Evolutionary conservation across 768 basidiomycete genomes (phyloP).

Genomic region (Pleurotus cornucopiae): DNA sequence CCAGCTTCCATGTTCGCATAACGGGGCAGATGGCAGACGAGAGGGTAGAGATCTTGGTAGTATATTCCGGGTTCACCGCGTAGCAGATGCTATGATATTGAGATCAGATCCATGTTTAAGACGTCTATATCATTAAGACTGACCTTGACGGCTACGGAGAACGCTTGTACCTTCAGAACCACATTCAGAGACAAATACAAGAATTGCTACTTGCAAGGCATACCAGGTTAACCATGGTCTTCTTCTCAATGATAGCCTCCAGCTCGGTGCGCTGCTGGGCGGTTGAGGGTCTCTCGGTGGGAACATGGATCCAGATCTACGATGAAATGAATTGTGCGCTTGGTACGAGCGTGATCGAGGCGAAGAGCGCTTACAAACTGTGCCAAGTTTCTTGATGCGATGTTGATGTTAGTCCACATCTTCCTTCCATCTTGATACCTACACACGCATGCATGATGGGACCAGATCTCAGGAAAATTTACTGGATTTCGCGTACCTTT

Average conservation of each 20-base stretch:
- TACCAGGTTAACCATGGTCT: constrained; percentile 62
- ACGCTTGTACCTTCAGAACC: constrained; percentile 59
- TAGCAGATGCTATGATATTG: constrained; percentile 47
- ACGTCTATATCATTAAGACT: not conserved
- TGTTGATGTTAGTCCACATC: constrained; percentile 61
- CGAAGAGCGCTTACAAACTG: constrained; percentile 41
- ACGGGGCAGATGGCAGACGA: constrained; percentile 64
- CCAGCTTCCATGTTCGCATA: constrained; percentile 32
- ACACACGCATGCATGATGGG: not conserved
- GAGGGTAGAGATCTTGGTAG: constrained; percentile 69
- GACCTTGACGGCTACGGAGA: constrained; percentile 64
- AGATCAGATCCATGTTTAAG: too few relatives aligned
- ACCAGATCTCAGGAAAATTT: not conserved
- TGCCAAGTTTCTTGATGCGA: constrained; percentile 54
- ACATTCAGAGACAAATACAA: not conserved
- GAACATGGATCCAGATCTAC: constrained; percentile 57
- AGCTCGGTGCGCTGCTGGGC: constrained; percentile 27
- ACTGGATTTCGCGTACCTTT: constrained; percentile 37
- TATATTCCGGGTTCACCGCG: constrained; percentile 68
- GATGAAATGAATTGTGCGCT: not conserved
- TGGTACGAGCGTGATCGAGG: not conserved
- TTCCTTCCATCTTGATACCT: constrained; percentile 70
- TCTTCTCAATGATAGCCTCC: constrained; percentile 65
- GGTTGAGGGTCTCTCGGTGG: constrained; percentile 32
- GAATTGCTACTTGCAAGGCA: constrained; percentile 19